A percentile compares a stretch with the other conserved stretches of the same genome.
These are phyloP conservation scores for Coemansia sp. DNA, from an alignment of 192 early-diverging fungal genomes.

Conservation along the genomic window DNA sequence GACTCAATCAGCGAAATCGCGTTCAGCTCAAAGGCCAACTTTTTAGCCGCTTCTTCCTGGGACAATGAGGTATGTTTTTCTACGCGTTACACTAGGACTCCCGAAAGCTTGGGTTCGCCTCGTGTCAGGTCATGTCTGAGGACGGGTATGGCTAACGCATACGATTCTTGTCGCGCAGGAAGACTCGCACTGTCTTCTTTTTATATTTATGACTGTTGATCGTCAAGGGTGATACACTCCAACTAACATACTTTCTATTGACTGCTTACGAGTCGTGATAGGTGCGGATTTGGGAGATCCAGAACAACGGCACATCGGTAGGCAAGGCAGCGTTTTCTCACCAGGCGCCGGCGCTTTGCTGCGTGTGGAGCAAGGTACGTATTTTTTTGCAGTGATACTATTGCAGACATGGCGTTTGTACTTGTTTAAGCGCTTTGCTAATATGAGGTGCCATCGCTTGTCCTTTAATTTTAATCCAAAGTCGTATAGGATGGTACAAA, in stretches of 20 bases:
- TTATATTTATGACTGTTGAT: neutral
- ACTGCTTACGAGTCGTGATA: slow-evolving; percentile 36
- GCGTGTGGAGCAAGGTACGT: slow-evolving; percentile 71
- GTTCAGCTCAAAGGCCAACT: slow-evolving; percentile 83
- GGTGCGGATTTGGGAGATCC: slow-evolving; percentile 94
- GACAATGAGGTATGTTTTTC: slow-evolving; percentile 64
- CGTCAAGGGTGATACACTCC: neutral
- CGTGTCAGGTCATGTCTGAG: neutral
- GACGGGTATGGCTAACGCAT: neutral
- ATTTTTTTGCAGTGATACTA: slow-evolving; percentile 3
- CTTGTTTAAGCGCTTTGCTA: neutral
- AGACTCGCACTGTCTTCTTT: neutral
- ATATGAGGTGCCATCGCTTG: neutral
- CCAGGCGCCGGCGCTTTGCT: slow-evolving; percentile 80
- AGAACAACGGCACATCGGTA: slow-evolving; percentile 69
- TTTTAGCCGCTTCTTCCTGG: slow-evolving; percentile 88
- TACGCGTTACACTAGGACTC: neutral
- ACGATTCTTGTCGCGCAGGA: neutral
- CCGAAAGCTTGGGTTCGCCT: neutral
- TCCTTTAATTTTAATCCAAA: neutral
- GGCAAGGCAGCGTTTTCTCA: slow-evolving; percentile 83
- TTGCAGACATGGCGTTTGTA: neutral
- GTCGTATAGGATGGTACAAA: slow-evolving; percentile 84
- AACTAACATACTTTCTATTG: neutral
- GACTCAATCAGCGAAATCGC: slow-evolving; percentile 80